These are phyloP conservation scores for Solioccasus polychromus DNA, from an alignment of 768 basidiomycete genomes.

Conservation along the genomic window DNA sequence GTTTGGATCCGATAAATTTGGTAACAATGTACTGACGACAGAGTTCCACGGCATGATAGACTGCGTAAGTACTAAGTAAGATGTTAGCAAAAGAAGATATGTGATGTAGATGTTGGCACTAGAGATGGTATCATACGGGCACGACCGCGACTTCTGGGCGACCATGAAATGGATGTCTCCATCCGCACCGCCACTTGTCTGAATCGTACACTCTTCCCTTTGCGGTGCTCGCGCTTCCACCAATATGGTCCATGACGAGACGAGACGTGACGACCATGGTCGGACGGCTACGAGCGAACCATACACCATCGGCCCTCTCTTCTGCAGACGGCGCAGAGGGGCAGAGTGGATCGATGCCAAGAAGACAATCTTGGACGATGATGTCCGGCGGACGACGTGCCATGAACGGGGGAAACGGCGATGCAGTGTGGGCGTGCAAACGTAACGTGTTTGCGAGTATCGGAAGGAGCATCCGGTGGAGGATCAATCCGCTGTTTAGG, in stretches of 20 bases:
- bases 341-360: conserved; percentile 39
- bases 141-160: conserved; percentile 36
- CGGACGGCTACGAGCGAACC: conserved; percentile 13
- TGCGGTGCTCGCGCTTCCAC: conserved; percentile 37
- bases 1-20: no score
- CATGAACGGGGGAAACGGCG: conserved; percentile 28
- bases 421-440: conserved; percentile 28
- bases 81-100: not conserved
- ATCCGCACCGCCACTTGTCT: conserved; percentile 44
- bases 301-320: conserved; percentile 1
- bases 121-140: conserved; percentile 17
- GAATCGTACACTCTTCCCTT: conserved; percentile 26
- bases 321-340: conserved; percentile 17
- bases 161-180: conserved; percentile 45
- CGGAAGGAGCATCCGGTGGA: conserved; percentile 36
- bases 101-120: not conserved
- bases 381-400: conserved; percentile 36
- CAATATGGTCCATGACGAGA: conserved; percentile 42
- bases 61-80: not conserved
- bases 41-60: not conserved
- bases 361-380: conserved; percentile 42
- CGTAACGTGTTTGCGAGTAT: conserved; percentile 33
- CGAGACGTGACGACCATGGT: conserved; percentile 40
- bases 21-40: not conserved
- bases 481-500: conserved; percentile 37